These are phyloP conservation scores for Alisma plantagoaquatica DNA, from an alignment of 106 monocot species.

Conservation along the genomic window DNA sequence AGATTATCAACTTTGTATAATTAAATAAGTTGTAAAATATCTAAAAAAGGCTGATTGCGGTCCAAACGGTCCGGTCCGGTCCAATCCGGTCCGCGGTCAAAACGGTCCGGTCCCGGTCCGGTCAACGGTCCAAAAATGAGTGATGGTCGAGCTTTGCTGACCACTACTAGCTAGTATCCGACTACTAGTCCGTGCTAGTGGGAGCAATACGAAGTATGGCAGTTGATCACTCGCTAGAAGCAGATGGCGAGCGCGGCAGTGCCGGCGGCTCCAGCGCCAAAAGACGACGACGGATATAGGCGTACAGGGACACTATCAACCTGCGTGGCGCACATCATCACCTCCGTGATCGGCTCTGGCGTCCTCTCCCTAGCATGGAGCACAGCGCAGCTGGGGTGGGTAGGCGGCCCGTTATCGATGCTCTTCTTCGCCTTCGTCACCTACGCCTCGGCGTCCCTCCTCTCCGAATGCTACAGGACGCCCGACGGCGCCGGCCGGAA, in stretches of 20 bases:
- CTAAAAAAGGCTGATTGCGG: no score
- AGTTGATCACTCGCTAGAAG: conserved; percentile 8
- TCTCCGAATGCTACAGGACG: conserved; percentile 64
- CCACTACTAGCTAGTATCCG: no score
- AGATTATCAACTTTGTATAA: no score
- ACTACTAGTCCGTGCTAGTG: no score
- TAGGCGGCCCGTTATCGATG: conserved; percentile 38
- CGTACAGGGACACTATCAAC: conserved; percentile 15
- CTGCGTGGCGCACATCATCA: conserved; percentile 28
- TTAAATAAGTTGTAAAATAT: no score
- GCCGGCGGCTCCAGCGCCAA: no score
- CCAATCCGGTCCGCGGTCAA: no score
- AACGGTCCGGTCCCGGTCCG: no score
- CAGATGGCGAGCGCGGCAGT: conserved; percentile 9
- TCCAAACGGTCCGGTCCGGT: no score
- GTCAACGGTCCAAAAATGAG: no score
- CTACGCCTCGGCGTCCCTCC: conserved; percentile 42
- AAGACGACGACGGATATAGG: conserved; percentile 9
- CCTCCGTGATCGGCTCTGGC: conserved; percentile 29
- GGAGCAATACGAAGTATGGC: no score
- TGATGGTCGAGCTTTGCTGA: no score
- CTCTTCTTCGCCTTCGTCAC: conserved; percentile 65
- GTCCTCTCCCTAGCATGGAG: conserved; percentile 34
- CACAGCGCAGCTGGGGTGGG: conserved; percentile 41
- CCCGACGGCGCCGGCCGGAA: conserved; percentile 49